Percentiles rank a stretch among this genome's conserved stretches.
These are phyloP conservation scores for Solanum bulbocastanum DNA, from an alignment of 257 asterid genomes.

Conservation along the genomic window DNA sequence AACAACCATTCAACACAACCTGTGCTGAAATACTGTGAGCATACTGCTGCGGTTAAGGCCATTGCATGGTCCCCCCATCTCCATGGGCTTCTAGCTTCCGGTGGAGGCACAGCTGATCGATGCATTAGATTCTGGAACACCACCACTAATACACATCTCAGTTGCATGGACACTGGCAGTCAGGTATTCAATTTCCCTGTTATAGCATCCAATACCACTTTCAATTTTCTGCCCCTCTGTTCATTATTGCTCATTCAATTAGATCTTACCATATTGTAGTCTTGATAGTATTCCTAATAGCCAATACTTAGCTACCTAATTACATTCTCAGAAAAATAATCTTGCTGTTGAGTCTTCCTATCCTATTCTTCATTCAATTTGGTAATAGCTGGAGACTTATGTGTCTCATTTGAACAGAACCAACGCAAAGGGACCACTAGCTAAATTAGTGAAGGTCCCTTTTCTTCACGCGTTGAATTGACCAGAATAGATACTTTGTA, in stretches of 20 bases:
- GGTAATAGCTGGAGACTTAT: neutral
- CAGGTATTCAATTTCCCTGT: slow-evolving; percentile 37
- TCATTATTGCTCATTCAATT: neutral
- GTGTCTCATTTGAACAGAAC: neutral
- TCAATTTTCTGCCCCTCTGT: neutral
- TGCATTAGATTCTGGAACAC: slow-evolving; percentile 98
- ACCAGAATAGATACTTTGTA: neutral
- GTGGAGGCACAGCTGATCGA: slow-evolving; percentile 97
- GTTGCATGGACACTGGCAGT: slow-evolving; percentile 96
- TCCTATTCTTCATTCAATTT: neutral
- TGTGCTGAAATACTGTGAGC: slow-evolving; percentile 76
- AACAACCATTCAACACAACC: slow-evolving; percentile 88
- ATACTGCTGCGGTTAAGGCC: slow-evolving; percentile 98
- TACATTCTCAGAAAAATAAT: neutral
- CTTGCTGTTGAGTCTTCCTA: neutral
- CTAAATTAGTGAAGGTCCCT: neutral
- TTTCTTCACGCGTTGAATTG: neutral
- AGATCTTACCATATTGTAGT: neutral
- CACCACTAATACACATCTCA: slow-evolving; percentile 65
- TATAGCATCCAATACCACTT: neutral
- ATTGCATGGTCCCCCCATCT: slow-evolving; percentile 99
- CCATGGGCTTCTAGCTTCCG: slow-evolving; percentile 98
- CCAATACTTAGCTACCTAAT: neutral
- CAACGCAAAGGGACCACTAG: neutral
- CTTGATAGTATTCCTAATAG: neutral